Conservation (phyloP, 805 yeast species). For the Diddensiella caesifluorescens region DNA sequence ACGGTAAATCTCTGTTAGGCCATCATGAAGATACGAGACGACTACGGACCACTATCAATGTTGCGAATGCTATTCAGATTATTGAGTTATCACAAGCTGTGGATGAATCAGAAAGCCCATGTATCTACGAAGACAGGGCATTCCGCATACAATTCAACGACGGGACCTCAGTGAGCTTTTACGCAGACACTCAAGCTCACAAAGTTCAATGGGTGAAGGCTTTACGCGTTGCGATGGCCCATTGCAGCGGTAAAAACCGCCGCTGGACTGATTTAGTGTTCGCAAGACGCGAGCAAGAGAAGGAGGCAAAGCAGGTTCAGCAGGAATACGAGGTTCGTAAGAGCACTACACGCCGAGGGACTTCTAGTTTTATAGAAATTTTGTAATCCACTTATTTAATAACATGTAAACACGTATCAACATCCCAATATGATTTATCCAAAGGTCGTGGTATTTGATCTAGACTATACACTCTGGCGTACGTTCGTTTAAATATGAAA, state of each 20-base stretch:
- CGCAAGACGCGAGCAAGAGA: conserved; percentile 12
- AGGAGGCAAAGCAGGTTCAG: conserved; percentile 6
- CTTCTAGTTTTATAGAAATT: conserved; percentile 14
- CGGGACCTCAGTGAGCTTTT: conserved; percentile 73
- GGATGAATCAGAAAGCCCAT: conserved; percentile 35
- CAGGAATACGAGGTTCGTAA: conserved; percentile 12
- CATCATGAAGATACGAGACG: conserved; percentile 47
- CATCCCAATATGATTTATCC: conserved; percentile 36
- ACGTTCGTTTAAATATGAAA: conserved; percentile 21
- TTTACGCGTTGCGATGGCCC: conserved; percentile 48
- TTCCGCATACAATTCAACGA: conserved; percentile 69
- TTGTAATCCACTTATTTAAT: too few relatives aligned
- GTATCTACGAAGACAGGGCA: conserved; percentile 68
- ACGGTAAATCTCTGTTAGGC: conserved; percentile 66
- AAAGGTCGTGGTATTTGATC: conserved; percentile 61
- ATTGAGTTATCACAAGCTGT: conserved; percentile 32
- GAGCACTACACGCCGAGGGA: conserved; percentile 7
- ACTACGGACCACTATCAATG: conserved; percentile 16
- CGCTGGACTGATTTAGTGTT: conserved; percentile 19
- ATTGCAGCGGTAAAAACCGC: conserved; percentile 16
- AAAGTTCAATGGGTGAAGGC: conserved; percentile 60
- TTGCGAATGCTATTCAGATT: conserved; percentile 25
- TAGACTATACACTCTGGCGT: conserved; percentile 79
- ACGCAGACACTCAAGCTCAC: conserved; percentile 65
- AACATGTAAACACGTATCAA: too few relatives aligned